These are phyloP conservation scores for Ophiostoma pallidulum DNA, from an alignment of 2,329 filamentous ascomycete genomes.

Conservation along the genomic window DNA sequence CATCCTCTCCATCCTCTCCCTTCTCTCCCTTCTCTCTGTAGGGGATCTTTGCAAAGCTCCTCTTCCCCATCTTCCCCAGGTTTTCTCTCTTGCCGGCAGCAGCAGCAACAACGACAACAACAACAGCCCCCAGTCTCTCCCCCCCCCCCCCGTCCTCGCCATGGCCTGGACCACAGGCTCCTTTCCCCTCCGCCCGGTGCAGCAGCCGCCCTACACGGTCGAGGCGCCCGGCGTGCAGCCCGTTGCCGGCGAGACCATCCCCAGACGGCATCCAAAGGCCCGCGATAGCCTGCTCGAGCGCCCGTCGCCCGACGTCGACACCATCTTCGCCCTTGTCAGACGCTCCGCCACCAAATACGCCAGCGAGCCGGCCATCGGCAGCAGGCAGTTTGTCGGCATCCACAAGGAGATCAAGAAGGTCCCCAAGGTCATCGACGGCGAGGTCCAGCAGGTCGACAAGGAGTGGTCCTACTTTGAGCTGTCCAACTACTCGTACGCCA, in stretches of 20 bases:
- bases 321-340: conserved; percentile 69
- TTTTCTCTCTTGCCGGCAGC: no score
- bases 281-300: conserved; percentile 59
- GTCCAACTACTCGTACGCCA: conserved; percentile 64
- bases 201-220: conserved; percentile 65
- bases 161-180: conserved; percentile 25
- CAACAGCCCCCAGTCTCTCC: no score
- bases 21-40: no score
- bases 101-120: no score
- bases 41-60: no score
- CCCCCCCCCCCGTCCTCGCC: no score
- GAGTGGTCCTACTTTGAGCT: conserved; percentile 88
- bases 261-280: conserved; percentile 61
- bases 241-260: conserved; percentile 73
- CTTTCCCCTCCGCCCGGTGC: conserved; percentile 47
- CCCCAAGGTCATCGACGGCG: conserved; percentile 77
- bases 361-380: conserved; percentile 57
- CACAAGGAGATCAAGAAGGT: conserved; percentile 83
- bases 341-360: conserved; percentile 55
- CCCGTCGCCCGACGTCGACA: conserved; percentile 61
- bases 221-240: conserved; percentile 60
- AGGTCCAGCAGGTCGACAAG: conserved; percentile 74
- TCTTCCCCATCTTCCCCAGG: no score
- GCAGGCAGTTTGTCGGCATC: conserved; percentile 62
- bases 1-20: no score